These are phyloP conservation scores for Tuber aestivum DNA, from an alignment of 495 filamentous ascomycete genomes.

Conservation along the genomic window DNA sequence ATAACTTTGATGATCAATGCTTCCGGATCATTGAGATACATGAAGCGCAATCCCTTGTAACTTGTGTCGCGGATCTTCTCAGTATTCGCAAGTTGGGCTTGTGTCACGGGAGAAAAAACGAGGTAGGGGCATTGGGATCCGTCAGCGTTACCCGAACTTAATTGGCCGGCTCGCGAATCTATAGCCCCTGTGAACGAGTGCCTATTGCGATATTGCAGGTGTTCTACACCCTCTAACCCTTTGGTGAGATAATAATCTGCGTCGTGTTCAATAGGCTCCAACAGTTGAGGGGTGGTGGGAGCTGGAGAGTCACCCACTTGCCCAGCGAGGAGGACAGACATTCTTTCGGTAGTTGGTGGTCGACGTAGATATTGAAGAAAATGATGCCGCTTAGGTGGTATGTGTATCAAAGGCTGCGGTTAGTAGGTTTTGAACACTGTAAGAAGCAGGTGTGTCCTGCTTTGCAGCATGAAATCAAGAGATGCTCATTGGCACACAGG, in stretches of 20 bases:
- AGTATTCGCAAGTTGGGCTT: background rate
- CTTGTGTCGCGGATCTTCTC: background rate
- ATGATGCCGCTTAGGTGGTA: background rate
- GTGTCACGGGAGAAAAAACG: background rate
- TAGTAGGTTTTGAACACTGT: background rate
- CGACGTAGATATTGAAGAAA: background rate
- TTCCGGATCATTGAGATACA: constrained; percentile 1
- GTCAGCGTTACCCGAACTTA: background rate
- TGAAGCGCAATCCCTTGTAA: background rate
- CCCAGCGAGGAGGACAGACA: background rate
- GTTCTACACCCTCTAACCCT: background rate
- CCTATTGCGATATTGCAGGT: background rate
- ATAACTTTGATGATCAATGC: constrained; percentile 13
- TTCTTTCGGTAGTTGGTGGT: background rate
- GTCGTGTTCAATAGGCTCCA: background rate
- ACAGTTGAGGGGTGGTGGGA: background rate
- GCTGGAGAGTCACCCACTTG: background rate
- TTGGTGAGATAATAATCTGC: background rate
- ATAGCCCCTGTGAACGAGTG: background rate
- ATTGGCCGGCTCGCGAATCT: background rate
- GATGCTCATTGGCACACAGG: background rate
- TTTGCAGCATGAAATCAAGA: background rate
- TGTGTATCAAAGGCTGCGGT: background rate
- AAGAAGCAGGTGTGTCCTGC: background rate
- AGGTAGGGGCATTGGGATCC: background rate